Percentiles rank a stretch among this genome's conserved stretches.
phyloP scores from a whole-genome alignment of 495 filamentous ascomycete genomes.

The Penicillium pancosmium region DNA sequence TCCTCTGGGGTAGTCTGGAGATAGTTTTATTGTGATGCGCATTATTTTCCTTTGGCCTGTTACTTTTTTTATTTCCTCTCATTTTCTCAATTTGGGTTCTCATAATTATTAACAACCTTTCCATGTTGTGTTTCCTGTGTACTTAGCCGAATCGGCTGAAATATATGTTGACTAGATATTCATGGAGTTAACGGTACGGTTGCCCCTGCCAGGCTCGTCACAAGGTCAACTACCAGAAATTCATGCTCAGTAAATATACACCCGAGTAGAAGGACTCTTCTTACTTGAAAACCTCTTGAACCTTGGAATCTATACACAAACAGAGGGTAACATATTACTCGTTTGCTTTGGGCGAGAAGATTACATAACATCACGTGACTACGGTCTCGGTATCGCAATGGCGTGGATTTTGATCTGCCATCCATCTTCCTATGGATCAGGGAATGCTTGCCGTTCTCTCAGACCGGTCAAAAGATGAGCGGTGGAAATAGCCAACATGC shows the following conservation, averaged over 20 bases:
- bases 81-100: not conserved
- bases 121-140: too few species aligned
- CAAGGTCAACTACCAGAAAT: too few species aligned
- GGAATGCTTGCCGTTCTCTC: conserved; percentile 16
- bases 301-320: too few species aligned
- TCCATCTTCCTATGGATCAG: conserved; percentile 7
- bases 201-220: not conserved
- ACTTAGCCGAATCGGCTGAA: too few species aligned
- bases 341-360: not conserved
- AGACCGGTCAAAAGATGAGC: conserved; percentile 35
- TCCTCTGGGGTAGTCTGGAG: conserved; percentile 2
- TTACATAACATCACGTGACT: conserved; percentile 15
- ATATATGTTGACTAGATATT: not conserved
- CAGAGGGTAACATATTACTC: too few species aligned
- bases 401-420: not conserved
- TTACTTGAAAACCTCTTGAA: too few species aligned
- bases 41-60: not conserved
- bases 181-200: not conserved
- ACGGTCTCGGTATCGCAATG: conserved; percentile 4
- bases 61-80: not conserved
- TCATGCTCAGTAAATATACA: too few species aligned
- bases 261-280: too few species aligned
- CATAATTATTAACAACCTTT: too few species aligned
- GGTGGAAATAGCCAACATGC: conserved; percentile 19
- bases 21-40: not conserved